phyloP scores from a whole-genome alignment of 2,329 filamentous ascomycete species.

The Neonectria hederae region DNA sequence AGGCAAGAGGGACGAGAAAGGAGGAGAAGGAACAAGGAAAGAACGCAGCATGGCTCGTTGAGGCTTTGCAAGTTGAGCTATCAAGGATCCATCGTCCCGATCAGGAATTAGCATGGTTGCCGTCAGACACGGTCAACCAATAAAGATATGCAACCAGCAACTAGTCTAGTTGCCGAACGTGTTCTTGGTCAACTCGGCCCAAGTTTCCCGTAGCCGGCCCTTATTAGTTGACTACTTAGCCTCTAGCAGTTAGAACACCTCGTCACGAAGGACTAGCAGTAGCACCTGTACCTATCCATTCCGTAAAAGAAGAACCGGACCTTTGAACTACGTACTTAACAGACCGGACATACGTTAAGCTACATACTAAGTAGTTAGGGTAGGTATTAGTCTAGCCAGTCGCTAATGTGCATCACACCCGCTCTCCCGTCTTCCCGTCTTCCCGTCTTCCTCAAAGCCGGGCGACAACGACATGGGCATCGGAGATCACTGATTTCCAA shows the following conservation, averaged over 20 bases:
- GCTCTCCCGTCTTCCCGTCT: neutral
- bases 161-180: conserved; percentile 16
- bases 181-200: neutral
- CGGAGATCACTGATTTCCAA: neutral
- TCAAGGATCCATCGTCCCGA: neutral
- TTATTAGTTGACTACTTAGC: neutral
- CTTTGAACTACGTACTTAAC: neutral
- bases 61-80: no score
- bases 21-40: neutral
- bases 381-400: neutral
- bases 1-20: no score
- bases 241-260: neutral
- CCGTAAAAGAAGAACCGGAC: neutral
- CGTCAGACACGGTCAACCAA: neutral
- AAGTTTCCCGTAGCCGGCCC: neutral
- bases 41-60: no score
- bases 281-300: neutral
- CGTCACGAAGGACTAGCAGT: neutral
- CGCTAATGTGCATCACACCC: conserved; percentile 4
- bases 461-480: neutral
- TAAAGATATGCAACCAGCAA: conserved; percentile 7
- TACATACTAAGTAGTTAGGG: no score
- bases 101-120: neutral
- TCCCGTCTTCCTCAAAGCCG: neutral
- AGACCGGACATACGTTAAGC: neutral